A percentile compares a stretch with the other conserved stretches of the same genome.
phyloP scores from a whole-genome alignment of 2,329 filamentous ascomycete species.

The Nemania bipapillata region DNA sequence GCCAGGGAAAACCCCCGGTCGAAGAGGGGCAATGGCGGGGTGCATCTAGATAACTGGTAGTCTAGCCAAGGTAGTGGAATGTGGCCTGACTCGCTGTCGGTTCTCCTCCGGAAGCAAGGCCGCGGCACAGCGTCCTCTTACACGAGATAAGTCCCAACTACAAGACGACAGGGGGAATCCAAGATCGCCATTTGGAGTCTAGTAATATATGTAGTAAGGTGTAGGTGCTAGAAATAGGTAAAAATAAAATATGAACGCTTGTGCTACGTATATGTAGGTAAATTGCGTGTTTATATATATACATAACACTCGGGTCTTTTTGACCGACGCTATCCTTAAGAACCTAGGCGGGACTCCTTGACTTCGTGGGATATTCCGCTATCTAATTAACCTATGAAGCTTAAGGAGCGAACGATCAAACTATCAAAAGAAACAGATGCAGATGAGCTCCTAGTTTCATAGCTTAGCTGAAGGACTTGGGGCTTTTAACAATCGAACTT shows the following conservation, averaged over 20 bases:
- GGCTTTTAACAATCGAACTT: not conserved
- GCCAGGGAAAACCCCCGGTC: not conserved
- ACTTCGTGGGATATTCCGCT: constrained; percentile 1
- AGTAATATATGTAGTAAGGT: constrained; percentile 13
- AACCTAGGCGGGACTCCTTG: not conserved
- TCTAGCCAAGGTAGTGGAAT: constrained; percentile 20
- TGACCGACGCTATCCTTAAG: constrained; percentile 7
- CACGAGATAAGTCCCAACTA: constrained; percentile 11
- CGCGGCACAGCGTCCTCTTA: constrained; percentile 24
- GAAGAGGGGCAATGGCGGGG: constrained; percentile 34
- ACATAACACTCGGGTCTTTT: constrained; percentile 19
- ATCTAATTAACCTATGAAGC: not conserved
- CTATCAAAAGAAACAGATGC: not conserved
- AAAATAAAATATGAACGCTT: not conserved
- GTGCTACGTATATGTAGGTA: not conserved
- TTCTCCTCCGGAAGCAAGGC: constrained; percentile 23
- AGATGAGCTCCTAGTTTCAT: not conserved
- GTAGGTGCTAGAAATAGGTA: constrained; percentile 11
- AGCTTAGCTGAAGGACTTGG: not conserved
- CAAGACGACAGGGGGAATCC: not conserved
- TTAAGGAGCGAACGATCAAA: not conserved
- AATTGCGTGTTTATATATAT: constrained; percentile 5
- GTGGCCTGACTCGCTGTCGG: constrained; percentile 11
- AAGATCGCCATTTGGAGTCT: constrained; percentile 25
- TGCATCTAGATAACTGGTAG: constrained; percentile 13